A percentile compares a stretch with the other conserved stretches of the same genome.
Conservation (phyloP, 176 grass and related monocot genomes). For the Lolium rigidum region DNA sequence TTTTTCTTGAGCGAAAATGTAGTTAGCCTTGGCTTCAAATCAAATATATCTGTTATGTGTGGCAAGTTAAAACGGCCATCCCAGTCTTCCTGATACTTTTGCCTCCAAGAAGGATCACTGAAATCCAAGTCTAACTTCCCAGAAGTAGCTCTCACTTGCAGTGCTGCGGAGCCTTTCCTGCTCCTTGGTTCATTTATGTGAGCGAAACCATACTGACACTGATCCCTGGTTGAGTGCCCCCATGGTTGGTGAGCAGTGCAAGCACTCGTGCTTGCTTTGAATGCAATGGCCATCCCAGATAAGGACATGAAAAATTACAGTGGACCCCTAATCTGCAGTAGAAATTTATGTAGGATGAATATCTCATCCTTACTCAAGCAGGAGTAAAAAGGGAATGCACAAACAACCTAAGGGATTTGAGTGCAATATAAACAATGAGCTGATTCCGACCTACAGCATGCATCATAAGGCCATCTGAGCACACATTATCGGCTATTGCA, state of each 20-base stretch:
- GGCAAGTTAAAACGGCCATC: conserved; percentile 74
- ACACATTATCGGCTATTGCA: not conserved
- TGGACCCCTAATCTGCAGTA: conserved; percentile 29
- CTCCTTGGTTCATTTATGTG: conserved; percentile 43
- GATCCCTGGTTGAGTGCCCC: conserved; percentile 29
- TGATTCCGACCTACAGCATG: not conserved
- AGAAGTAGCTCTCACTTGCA: conserved; percentile 43
- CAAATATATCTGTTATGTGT: conserved; percentile 88
- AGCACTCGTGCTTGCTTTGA: conserved; percentile 44
- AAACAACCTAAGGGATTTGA: not conserved
- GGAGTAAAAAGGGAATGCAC: not conserved
- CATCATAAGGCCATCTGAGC: not conserved
- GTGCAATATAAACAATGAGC: not conserved
- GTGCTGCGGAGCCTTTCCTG: conserved; percentile 21
- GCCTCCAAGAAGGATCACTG: conserved; percentile 74
- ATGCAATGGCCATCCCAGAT: conserved; percentile 52
- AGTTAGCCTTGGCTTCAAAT: conserved; percentile 76
- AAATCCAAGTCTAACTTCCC: conserved; percentile 65
- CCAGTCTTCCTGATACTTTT: conserved; percentile 80
- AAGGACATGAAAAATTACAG: conserved; percentile 20
- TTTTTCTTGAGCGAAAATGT: conserved; percentile 88
- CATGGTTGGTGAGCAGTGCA: not conserved
- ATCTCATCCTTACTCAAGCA: not conserved
- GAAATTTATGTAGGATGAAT: conserved; percentile 6
- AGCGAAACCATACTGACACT: conserved; percentile 42